A percentile compares a stretch with the other conserved stretches of the same genome.
phyloP scores from a whole-genome alignment of 345 rosid species.

The Euphorbia lathyris region DNA sequence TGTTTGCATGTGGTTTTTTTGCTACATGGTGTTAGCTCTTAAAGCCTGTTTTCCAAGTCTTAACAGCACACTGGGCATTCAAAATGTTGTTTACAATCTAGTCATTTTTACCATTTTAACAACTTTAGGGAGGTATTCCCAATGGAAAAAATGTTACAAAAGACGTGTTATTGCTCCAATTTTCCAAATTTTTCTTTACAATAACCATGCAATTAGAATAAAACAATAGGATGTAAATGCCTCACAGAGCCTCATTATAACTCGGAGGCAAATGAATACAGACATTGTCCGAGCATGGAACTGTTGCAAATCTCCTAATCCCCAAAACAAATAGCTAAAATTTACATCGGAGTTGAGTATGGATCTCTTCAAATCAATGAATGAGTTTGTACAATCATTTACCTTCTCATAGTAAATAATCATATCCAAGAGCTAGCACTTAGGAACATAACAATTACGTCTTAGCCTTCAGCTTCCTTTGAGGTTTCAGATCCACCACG shows the following conservation, averaged over 20 bases:
- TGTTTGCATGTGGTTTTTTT: too few species aligned
- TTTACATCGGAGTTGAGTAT: slow-evolving; percentile 36
- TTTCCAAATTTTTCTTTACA: not conserved
- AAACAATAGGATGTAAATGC: slow-evolving; percentile 26
- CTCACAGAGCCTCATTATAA: slow-evolving; percentile 35
- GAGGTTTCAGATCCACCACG: slow-evolving; percentile 88
- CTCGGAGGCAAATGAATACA: slow-evolving; percentile 50
- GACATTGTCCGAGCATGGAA: slow-evolving; percentile 14
- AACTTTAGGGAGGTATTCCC: too few species aligned
- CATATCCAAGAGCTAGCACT: slow-evolving; percentile 20
- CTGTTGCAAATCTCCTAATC: slow-evolving; percentile 23
- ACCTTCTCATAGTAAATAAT: slow-evolving; percentile 23
- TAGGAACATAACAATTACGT: slow-evolving; percentile 27
- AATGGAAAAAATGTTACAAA: too few species aligned
- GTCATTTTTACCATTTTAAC: too few species aligned
- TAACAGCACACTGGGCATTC: too few species aligned
- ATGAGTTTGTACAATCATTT: slow-evolving; percentile 13
- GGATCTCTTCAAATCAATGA: slow-evolving; percentile 14
- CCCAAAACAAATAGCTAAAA: slow-evolving; percentile 25
- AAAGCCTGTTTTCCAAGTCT: too few species aligned
- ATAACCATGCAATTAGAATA: slow-evolving; percentile 11
- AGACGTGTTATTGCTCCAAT: too few species aligned
- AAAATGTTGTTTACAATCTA: too few species aligned
- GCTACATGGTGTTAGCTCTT: too few species aligned
- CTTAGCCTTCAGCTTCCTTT: slow-evolving; percentile 84